These are phyloP conservation scores for Solanum bulbocastanum DNA, from an alignment of 257 asterid species.

Conservation along the genomic window DNA sequence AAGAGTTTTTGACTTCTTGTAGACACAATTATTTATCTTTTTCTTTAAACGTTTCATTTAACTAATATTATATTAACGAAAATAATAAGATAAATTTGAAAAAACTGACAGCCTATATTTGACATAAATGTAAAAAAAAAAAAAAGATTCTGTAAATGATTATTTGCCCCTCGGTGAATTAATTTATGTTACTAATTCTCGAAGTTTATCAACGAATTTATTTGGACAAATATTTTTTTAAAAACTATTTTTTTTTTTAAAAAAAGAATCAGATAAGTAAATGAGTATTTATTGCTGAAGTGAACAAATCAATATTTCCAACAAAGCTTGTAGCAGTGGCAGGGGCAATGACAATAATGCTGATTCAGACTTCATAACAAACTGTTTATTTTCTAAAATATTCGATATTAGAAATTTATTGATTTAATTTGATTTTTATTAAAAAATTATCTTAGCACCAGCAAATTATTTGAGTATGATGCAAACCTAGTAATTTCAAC, in stretches of 20 bases:
- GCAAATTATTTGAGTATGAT: too few species aligned
- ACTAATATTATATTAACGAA: background rate
- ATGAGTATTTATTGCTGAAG: background rate
- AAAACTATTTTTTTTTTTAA: too few species aligned
- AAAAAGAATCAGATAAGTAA: too few species aligned
- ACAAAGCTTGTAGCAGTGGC: background rate
- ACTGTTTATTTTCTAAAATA: background rate
- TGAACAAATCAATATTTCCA: background rate
- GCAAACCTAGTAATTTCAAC: background rate
- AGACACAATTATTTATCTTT: background rate
- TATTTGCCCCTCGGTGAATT: background rate
- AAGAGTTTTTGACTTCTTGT: too few species aligned
- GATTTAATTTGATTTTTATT: too few species aligned
- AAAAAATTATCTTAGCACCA: too few species aligned
- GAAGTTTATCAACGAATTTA: too few species aligned
- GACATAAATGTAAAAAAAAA: background rate
- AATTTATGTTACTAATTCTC: too few species aligned
- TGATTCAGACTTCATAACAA: background rate
- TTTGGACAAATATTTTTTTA: too few species aligned
- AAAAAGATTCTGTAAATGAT: background rate
- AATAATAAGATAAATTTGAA: background rate
- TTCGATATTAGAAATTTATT: background rate
- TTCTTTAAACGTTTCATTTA: background rate
- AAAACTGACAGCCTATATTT: background rate
- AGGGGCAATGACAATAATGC: background rate